Evolutionary conservation across 176 grass and related monocot species (phyloP).

Genomic region (bread wheat (Triticum aestivum)): IWGSC_CS_RefSeq_v2.1 NC_057805.1:121412497-121412996

Average conservation of each 20-base stretch:
- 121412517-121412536: too few relatives aligned
- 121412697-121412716: not conserved
- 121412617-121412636: too few relatives aligned
- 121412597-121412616: too few relatives aligned
- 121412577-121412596: too few relatives aligned
- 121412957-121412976: conserved; percentile 6
- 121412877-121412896: not conserved
- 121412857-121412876: not conserved
- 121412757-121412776: not conserved
- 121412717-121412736: not conserved
- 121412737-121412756: not conserved
- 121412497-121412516: too few relatives aligned
- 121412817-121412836: not conserved
- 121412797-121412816: not conserved
- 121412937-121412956: not conserved
- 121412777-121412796: not conserved
- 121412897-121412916: not conserved
- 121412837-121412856: not conserved
- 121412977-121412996: not conserved
- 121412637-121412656: too few relatives aligned
- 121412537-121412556: too few relatives aligned
- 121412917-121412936: not conserved
- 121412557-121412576: too few relatives aligned
- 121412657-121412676: too few relatives aligned
- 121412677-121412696: not conserved